A percentile compares a stretch with the other conserved stretches of the same genome.
These are phyloP conservation scores for Glomus cerebriforme DNA, from an alignment of 192 early-diverging fungal species.

Conservation along the genomic window DNA sequence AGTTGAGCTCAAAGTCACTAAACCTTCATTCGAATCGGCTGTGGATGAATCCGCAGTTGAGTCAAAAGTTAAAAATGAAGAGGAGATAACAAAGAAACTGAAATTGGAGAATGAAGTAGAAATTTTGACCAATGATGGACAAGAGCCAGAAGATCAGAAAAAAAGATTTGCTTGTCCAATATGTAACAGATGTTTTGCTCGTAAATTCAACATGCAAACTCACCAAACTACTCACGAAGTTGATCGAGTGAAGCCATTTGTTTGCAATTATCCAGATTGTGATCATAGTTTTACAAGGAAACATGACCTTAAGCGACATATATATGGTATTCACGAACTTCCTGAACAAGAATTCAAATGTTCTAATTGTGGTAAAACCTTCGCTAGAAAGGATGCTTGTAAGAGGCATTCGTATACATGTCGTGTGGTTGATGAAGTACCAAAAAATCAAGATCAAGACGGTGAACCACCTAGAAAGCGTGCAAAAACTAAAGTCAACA, in stretches of 20 bases:
- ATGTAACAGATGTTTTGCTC: slow-evolving; percentile 42
- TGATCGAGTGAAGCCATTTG: slow-evolving; percentile 38
- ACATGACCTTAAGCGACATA: slow-evolving; percentile 45
- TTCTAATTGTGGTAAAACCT: slow-evolving; percentile 10
- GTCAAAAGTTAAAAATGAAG: background rate
- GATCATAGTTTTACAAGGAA: slow-evolving; percentile 46
- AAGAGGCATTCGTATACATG: slow-evolving; percentile 20
- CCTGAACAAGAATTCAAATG: slow-evolving; percentile 17
- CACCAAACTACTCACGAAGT: slow-evolving; percentile 44
- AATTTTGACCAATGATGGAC: background rate
- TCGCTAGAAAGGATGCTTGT: slow-evolving; percentile 26
- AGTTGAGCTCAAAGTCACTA: background rate
- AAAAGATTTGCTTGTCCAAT: slow-evolving; percentile 36
- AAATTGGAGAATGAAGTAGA: background rate
- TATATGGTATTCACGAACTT: slow-evolving; percentile 27
- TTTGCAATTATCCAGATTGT: slow-evolving; percentile 38
- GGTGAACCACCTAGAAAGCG: background rate
- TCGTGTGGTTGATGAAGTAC: background rate
- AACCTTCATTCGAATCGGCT: background rate
- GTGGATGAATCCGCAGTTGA: background rate
- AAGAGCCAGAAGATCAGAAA: background rate
- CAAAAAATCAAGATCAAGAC: background rate
- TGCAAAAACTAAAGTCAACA: background rate
- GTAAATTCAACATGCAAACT: slow-evolving; percentile 45
- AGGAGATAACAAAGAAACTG: background rate